A percentile compares a stretch with the other conserved stretches of the same genome.
Conservation (phyloP, 2,329 filamentous ascomycete genomes). For the Blastomyces gilchristii region DNA sequence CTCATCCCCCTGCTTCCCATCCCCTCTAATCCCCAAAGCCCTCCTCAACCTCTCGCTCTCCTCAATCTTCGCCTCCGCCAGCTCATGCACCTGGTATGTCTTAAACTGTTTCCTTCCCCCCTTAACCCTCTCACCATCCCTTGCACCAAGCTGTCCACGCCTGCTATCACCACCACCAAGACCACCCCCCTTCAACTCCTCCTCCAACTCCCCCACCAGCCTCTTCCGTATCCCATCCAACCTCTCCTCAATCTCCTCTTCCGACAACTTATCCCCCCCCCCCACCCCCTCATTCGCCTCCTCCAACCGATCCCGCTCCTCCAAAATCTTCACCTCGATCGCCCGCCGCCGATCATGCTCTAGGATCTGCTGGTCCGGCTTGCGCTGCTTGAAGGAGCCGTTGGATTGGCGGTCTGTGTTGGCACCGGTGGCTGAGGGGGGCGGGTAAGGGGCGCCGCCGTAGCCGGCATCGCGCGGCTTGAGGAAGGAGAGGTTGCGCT, state of each 20-base stretch:
- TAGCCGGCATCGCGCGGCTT: slow-evolving; percentile 62
- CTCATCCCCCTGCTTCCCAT: slow-evolving; percentile 73
- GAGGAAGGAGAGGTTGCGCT: slow-evolving; percentile 86
- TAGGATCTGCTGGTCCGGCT: slow-evolving; percentile 84
- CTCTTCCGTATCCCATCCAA: slow-evolving; percentile 58
- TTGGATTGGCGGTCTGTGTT: slow-evolving; percentile 43
- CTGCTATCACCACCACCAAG: not conserved
- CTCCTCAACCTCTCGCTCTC: slow-evolving; percentile 82
- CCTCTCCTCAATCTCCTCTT: slow-evolving; percentile 79
- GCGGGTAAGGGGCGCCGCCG: slow-evolving; percentile 58
- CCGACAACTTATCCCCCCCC: slow-evolving; percentile 40
- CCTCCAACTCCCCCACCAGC: slow-evolving; percentile 48
- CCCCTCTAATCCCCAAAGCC: slow-evolving; percentile 77
- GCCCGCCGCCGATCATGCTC: slow-evolving; percentile 88
- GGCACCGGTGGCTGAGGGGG: slow-evolving; percentile 20
- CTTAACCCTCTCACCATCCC: slow-evolving; percentile 19
- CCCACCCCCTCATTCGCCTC: slow-evolving; percentile 50
- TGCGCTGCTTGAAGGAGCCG: slow-evolving; percentile 62
- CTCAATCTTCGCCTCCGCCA: slow-evolving; percentile 90
- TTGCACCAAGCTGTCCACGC: slow-evolving; percentile 16
- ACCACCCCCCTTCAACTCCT: slow-evolving; percentile 27
- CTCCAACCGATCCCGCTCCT: slow-evolving; percentile 81
- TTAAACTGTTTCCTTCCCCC: slow-evolving; percentile 53
- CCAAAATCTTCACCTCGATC: slow-evolving; percentile 87
- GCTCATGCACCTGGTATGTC: slow-evolving; percentile 87